Conservation (phyloP, 2,329 filamentous ascomycete genomes). For the Fusarium equiseti region DNA sequence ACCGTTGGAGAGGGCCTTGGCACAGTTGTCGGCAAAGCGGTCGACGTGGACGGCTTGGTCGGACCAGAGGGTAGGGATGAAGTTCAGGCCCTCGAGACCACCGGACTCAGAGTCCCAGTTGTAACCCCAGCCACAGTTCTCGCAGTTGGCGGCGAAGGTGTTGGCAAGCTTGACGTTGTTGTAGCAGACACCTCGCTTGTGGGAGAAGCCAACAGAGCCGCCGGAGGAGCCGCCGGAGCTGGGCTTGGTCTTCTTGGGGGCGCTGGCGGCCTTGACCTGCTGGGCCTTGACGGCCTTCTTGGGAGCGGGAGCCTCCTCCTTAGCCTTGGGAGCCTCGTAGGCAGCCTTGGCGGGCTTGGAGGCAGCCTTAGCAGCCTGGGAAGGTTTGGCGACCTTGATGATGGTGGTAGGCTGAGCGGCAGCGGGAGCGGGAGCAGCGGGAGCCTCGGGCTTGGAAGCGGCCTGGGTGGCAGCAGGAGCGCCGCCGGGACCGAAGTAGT, state of each 20-base stretch:
- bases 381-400: conserved; percentile 44
- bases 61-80: conserved; percentile 75
- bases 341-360: conserved; percentile 16
- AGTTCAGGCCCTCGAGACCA: conserved; percentile 63
- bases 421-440: conserved; percentile 22
- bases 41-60: conserved; percentile 59
- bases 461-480: conserved; percentile 41
- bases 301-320: conserved; percentile 5
- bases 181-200: conserved; percentile 77
- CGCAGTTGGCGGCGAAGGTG: conserved; percentile 58
- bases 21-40: conserved; percentile 64
- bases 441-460: conserved; percentile 21
- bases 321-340: not conserved
- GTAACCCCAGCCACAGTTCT: conserved; percentile 70
- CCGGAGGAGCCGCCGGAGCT: conserved; percentile 15
- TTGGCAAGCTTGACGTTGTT: conserved; percentile 68
- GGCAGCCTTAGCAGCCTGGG: conserved; percentile 23
- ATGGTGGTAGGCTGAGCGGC: conserved; percentile 42
- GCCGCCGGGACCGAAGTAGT: conserved; percentile 52
- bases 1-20: conserved; percentile 65
- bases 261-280: conserved; percentile 3
- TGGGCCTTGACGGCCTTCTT: conserved; percentile 21
- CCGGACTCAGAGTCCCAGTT: conserved; percentile 71
- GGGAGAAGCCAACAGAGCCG: conserved; percentile 42
- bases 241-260: conserved; percentile 17